Conservation (phyloP, 2,329 filamentous ascomycete species). For the Podosphaera fusca region DNA sequence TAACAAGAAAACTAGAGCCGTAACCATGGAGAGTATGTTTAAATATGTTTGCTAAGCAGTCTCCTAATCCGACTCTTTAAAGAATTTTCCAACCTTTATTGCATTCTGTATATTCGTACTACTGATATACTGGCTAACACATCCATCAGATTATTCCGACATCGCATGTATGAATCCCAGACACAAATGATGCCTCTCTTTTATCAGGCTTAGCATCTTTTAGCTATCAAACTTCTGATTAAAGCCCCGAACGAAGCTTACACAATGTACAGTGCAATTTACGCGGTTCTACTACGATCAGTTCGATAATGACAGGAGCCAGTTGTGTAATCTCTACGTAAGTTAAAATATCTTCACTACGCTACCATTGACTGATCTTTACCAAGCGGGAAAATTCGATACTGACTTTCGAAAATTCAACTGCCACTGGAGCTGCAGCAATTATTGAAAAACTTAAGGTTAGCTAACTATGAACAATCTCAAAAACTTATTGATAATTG, state of each 20-base stretch:
- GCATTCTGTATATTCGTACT: no score
- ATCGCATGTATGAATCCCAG: constrained; percentile 20
- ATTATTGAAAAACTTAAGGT: constrained; percentile 73
- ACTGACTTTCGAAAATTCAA: constrained; percentile 70
- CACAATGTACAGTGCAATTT: constrained; percentile 45
- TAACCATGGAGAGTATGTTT: no score
- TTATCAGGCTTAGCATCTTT: neutral
- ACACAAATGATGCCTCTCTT: neutral
- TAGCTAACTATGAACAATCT: constrained; percentile 14
- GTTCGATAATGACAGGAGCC: constrained; percentile 51
- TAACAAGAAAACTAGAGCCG: no score
- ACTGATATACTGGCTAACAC: no score
- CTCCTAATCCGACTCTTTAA: no score
- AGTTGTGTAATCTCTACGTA: constrained; percentile 60
- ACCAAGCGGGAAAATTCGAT: constrained; percentile 58
- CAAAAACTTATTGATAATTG: neutral
- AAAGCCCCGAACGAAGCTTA: neutral
- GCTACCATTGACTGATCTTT: neutral
- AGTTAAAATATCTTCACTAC: constrained; percentile 16
- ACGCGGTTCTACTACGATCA: constrained; percentile 75
- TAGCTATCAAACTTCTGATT: neutral
- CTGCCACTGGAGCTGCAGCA: constrained; percentile 33
- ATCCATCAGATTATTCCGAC: constrained; percentile 17
- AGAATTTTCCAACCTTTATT: no score
- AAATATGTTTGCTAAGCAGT: no score